These are phyloP conservation scores for Trichoderma arundinaceum DNA, from an alignment of 2,329 filamentous ascomycete genomes.

Conservation along the genomic window DNA sequence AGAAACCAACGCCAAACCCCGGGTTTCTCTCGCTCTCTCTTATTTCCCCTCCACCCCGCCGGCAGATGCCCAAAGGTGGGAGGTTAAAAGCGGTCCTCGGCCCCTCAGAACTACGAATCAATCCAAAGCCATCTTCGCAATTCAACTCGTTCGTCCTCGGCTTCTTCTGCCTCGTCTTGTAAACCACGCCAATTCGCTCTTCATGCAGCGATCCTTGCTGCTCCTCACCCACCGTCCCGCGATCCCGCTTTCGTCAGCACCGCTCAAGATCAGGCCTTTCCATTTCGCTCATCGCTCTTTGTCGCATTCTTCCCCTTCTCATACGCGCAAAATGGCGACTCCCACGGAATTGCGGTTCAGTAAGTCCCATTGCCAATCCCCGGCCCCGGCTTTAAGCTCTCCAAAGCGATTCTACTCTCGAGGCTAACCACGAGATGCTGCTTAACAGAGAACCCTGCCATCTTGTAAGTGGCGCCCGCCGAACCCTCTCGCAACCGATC, in stretches of 20 bases:
- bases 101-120: too few relatives aligned
- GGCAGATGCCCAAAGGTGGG: background rate
- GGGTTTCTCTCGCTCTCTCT: too few relatives aligned
- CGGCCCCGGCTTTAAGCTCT: fast-evolving
- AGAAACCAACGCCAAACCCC: too few relatives aligned
- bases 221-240: background rate
- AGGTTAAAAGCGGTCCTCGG: too few relatives aligned
- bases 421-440: background rate
- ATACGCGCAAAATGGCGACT: slow-evolving; percentile 12
- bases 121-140: too few relatives aligned
- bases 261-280: background rate
- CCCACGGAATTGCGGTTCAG: slow-evolving; percentile 43
- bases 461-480: slow-evolving; percentile 52
- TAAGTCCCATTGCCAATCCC: too few relatives aligned
- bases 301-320: background rate
- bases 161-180: background rate
- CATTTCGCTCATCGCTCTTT: background rate
- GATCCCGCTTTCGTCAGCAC: background rate
- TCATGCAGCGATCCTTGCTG: background rate
- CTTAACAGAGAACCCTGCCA: slow-evolving; percentile 52
- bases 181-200: too few relatives aligned
- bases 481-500: background rate
- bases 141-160: too few relatives aligned
- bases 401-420: background rate
- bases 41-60: background rate